These are phyloP conservation scores for Hibiscus mutabilis DNA, from an alignment of 345 rosid genomes.

Conservation along the genomic window DNA sequence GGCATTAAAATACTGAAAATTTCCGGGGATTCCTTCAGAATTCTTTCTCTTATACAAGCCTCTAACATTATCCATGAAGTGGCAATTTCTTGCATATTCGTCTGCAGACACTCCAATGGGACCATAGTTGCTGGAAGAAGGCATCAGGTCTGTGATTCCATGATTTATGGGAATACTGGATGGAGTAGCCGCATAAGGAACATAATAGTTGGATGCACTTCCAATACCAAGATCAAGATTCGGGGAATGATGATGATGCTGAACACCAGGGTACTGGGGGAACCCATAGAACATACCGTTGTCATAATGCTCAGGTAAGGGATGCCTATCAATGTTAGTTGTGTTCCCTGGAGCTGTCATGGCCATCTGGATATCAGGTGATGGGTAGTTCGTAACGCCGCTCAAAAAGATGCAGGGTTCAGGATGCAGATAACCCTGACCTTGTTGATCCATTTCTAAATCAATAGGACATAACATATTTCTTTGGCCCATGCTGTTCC, in stretches of 20 bases:
- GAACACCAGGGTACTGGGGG: slow-evolving; percentile 47
- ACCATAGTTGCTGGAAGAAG: slow-evolving; percentile 37
- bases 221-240: slow-evolving; percentile 43
- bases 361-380: slow-evolving; percentile 38
- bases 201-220: slow-evolving; percentile 38
- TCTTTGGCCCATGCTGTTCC: slow-evolving; percentile 50
- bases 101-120: slow-evolving; percentile 30
- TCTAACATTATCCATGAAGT: slow-evolving; percentile 45
- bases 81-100: slow-evolving; percentile 25
- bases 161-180: slow-evolving; percentile 37
- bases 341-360: slow-evolving; percentile 32
- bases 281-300: slow-evolving; percentile 34
- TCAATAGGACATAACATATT: slow-evolving; percentile 19
- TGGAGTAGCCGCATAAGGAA: slow-evolving; percentile 29
- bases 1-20: slow-evolving; percentile 41
- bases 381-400: slow-evolving; percentile 39
- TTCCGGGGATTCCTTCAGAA: slow-evolving; percentile 40
- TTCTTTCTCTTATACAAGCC: slow-evolving; percentile 64
- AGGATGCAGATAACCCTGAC: slow-evolving; percentile 31
- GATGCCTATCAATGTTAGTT: slow-evolving; percentile 33
- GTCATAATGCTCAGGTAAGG: slow-evolving; percentile 41
- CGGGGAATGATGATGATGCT: slow-evolving; percentile 40
- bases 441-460: slow-evolving; percentile 47
- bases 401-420: slow-evolving; percentile 51
- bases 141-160: slow-evolving; percentile 35